Evolutionary conservation across 768 basidiomycete genomes (phyloP).

Genomic region (Boletus patriciae): DNA sequence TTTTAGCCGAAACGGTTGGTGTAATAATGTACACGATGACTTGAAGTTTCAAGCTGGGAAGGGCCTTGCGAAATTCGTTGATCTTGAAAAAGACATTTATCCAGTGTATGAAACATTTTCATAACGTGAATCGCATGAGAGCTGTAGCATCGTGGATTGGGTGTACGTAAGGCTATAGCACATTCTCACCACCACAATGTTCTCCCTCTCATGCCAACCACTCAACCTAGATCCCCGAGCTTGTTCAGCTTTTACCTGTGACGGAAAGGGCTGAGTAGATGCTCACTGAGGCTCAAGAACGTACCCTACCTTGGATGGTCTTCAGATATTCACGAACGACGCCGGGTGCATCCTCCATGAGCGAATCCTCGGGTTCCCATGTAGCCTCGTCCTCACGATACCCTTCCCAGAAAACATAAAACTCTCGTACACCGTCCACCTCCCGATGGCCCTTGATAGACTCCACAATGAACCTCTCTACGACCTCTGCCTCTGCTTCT

Average conservation of each 20-base stretch:
- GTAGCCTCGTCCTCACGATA: slow-evolving; percentile 52
- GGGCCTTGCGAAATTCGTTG: too few species aligned
- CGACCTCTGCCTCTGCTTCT: slow-evolving; percentile 30
- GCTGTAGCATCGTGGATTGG: slow-evolving; percentile 1
- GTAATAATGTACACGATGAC: too few species aligned
- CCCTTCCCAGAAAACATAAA: slow-evolving; percentile 55
- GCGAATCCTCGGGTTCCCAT: slow-evolving; percentile 53
- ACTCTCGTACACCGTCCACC: slow-evolving; percentile 40
- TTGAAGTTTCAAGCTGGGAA: too few species aligned
- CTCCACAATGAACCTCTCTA: slow-evolving; percentile 47
- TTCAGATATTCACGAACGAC: slow-evolving; percentile 43
- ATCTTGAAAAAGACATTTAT: not conserved
- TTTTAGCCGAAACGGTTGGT: too few species aligned
- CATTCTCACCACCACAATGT: slow-evolving; percentile 9
- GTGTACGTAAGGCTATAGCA: slow-evolving; percentile 4
- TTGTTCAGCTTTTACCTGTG: slow-evolving; percentile 9
- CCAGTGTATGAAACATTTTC: slow-evolving; percentile 12
- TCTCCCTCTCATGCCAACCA: not conserved
- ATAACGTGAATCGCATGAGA: slow-evolving; percentile 9
- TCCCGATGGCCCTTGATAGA: slow-evolving; percentile 38
- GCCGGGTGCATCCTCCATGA: slow-evolving; percentile 50
- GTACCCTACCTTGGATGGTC: slow-evolving; percentile 9
- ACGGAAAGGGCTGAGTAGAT: not conserved
- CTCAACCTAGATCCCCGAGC: not conserved
- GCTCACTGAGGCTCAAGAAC: not conserved